A percentile compares a stretch with the other conserved stretches of the same genome.
Conservation (phyloP, 257 asterid species). For the Handroanthus guayacan region DNA sequence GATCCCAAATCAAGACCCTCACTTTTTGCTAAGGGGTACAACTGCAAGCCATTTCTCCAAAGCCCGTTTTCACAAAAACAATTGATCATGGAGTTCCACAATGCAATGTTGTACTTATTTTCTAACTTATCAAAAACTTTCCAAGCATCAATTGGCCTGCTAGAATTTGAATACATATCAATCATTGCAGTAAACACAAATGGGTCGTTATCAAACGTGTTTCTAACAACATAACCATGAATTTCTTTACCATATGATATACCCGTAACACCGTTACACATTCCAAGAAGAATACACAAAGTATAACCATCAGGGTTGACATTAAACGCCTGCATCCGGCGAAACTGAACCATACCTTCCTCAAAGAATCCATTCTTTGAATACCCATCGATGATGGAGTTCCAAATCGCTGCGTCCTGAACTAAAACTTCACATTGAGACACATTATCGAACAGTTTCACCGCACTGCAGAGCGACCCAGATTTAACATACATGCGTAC, state of each 20-base stretch:
- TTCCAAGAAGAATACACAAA: slow-evolving; percentile 76
- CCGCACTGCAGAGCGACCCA: slow-evolving; percentile 59
- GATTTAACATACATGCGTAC: slow-evolving; percentile 68
- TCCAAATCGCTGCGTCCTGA: slow-evolving; percentile 81
- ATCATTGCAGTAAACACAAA: slow-evolving; percentile 73
- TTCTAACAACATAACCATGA: slow-evolving; percentile 72
- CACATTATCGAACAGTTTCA: slow-evolving; percentile 70
- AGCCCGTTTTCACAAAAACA: slow-evolving; percentile 69
- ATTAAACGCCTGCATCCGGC: slow-evolving; percentile 60
- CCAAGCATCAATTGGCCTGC: slow-evolving; percentile 71
- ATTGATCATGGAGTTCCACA: slow-evolving; percentile 80
- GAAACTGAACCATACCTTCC: slow-evolving; percentile 55
- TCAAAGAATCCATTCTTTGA: slow-evolving; percentile 51
- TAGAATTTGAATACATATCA: slow-evolving; percentile 61
- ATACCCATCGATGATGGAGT: slow-evolving; percentile 77
- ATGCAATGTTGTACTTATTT: slow-evolving; percentile 50
- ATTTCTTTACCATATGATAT: slow-evolving; percentile 54
- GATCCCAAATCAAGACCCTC: slow-evolving; percentile 59
- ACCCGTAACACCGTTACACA: slow-evolving; percentile 37
- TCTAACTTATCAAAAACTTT: slow-evolving; percentile 54
- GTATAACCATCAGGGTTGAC: slow-evolving; percentile 82
- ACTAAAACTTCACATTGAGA: slow-evolving; percentile 43
- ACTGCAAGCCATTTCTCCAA: slow-evolving; percentile 62
- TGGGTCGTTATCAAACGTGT: slow-evolving; percentile 55
- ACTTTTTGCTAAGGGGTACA: slow-evolving; percentile 55